Evolutionary conservation across 2,329 filamentous ascomycete species (phyloP).

Genomic region (Dryadomyces quercus-mongolicae): DNA sequence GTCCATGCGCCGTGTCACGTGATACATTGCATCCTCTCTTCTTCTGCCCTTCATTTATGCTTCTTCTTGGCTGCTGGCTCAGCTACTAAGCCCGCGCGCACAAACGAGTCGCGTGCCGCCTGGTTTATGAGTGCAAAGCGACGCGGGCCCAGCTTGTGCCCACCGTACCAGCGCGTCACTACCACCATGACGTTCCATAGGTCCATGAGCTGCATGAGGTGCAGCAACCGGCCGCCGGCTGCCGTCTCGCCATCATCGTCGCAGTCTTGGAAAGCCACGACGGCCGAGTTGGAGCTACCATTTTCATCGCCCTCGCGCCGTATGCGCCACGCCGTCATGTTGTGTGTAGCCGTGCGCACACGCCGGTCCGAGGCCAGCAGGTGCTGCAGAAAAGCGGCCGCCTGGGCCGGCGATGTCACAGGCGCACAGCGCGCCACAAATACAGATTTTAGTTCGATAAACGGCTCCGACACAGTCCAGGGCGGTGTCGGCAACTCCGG

Average conservation of each 20-base stretch:
- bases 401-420: slow-evolving; percentile 59
- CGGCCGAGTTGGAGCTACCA: slow-evolving; percentile 31
- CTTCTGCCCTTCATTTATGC: slow-evolving; percentile 20
- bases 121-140: slow-evolving; percentile 85
- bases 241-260: slow-evolving; percentile 95
- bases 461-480: slow-evolving; percentile 64
- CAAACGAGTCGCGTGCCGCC: slow-evolving; percentile 71
- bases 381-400: slow-evolving; percentile 58
- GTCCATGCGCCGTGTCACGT: background rate
- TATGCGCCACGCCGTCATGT: slow-evolving; percentile 91
- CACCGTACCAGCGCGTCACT: slow-evolving; percentile 91
- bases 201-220: slow-evolving; percentile 90
- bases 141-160: slow-evolving; percentile 76
- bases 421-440: slow-evolving; percentile 69
- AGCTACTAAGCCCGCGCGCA: slow-evolving; percentile 59
- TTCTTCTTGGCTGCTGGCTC: slow-evolving; percentile 30
- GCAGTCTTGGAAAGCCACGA: slow-evolving; percentile 66
- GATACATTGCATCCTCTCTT: background rate
- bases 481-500: slow-evolving; percentile 24
- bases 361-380: slow-evolving; percentile 74
- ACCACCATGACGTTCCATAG: slow-evolving; percentile 89
- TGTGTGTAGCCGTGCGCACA: slow-evolving; percentile 79
- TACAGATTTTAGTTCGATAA: slow-evolving; percentile 74
- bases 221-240: slow-evolving; percentile 72
- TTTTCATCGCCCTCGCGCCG: slow-evolving; percentile 35